Conservation (phyloP, 768 basidiomycete genomes). For the Rhizopogon sp. region DNA sequence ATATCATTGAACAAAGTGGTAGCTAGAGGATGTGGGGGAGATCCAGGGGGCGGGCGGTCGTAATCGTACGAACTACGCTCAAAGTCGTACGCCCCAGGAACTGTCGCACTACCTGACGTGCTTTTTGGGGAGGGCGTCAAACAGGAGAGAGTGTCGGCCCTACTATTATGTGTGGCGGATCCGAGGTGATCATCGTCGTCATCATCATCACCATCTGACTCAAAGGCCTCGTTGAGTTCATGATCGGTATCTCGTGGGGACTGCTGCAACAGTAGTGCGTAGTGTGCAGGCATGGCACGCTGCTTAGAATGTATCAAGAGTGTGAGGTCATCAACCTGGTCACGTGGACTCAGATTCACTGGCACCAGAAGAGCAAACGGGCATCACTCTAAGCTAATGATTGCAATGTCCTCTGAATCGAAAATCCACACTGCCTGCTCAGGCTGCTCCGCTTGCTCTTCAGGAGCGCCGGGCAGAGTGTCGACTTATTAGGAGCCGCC, state of each 20-base stretch:
- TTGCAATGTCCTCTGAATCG: no score
- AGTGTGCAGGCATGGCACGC: conserved; percentile 41
- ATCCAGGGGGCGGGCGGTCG: conserved; percentile 68
- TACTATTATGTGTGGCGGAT: conserved; percentile 32
- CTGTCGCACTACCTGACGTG: not conserved
- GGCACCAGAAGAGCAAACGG: no score
- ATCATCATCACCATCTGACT: conserved; percentile 44
- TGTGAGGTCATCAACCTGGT: no score
- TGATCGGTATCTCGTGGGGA: conserved; percentile 41
- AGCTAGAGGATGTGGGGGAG: conserved; percentile 59
- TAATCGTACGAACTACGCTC: conserved; percentile 67
- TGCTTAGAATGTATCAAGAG: not conserved
- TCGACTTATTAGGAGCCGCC: no score
- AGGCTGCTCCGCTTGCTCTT: no score
- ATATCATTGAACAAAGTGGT: conserved; percentile 58
- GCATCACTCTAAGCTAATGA: no score
- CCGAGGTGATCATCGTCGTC: conserved; percentile 12
- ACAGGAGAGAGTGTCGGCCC: conserved; percentile 6
- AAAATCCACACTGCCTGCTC: no score
- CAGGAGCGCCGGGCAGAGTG: no score
- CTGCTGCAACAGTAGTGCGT: conserved; percentile 47
- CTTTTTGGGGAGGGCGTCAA: conserved; percentile 5
- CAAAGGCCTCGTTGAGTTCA: conserved; percentile 80
- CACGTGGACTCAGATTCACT: no score
- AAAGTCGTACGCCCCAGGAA: conserved; percentile 65